These are phyloP conservation scores for Lizonia empirigonia DNA, from an alignment of 2,329 filamentous ascomycete species.

Conservation along the genomic window DNA sequence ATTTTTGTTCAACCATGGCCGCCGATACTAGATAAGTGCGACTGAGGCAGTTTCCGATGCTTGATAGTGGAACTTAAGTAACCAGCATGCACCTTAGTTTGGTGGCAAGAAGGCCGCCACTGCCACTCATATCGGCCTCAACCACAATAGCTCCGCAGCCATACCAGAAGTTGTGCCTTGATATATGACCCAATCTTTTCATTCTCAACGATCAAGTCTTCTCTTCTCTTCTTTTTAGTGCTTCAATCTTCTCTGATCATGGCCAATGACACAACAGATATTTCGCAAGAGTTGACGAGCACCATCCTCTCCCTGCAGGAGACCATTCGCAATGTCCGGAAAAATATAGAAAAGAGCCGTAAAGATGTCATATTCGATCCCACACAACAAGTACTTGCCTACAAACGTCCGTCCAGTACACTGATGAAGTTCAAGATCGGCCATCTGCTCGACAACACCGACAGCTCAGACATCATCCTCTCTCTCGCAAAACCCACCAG, in stretches of 20 bases:
- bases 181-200: no score
- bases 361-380: constrained; percentile 1
- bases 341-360: not conserved
- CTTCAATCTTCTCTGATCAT: no score
- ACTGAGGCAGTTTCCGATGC: no score
- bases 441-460: constrained; percentile 6
- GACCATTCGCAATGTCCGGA: not conserved
- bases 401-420: no score
- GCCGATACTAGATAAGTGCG: no score
- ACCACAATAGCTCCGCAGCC: not conserved
- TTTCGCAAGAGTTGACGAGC: constrained; percentile 8
- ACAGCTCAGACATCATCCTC: not conserved
- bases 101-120: constrained; percentile 8
- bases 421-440: constrained; percentile 4
- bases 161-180: not conserved
- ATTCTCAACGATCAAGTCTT: no score
- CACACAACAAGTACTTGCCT: not conserved
- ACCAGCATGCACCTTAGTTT: not conserved
- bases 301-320: constrained; percentile 11
- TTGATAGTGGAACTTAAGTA: not conserved
- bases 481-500: constrained; percentile 4
- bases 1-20: no score
- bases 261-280: no score
- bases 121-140: not conserved
- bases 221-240: no score